These are phyloP conservation scores for Solanum sitiens DNA, from an alignment of 257 asterid species.

Conservation along the genomic window DNA sequence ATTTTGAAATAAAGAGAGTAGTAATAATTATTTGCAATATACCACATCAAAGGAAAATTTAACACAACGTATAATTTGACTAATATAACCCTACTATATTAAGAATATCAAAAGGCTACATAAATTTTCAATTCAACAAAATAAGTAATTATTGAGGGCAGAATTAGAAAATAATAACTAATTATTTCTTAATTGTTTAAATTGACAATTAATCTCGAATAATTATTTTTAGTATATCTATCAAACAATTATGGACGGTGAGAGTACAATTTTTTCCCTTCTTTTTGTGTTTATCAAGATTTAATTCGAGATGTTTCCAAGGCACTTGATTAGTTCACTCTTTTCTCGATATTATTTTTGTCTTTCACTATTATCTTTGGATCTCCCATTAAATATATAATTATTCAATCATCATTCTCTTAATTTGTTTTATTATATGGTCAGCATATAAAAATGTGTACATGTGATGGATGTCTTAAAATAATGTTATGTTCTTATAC, in stretches of 20 bases:
- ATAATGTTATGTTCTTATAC: background rate
- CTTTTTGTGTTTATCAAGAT: too few species aligned
- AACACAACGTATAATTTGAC: too few species aligned
- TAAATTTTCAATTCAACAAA: too few species aligned
- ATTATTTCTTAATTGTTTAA: too few species aligned
- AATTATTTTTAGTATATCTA: too few species aligned
- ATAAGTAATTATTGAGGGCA: too few species aligned
- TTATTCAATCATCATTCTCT: constrained; percentile 22
- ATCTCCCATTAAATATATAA: constrained; percentile 16
- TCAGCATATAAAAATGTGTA: background rate
- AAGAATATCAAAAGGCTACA: too few species aligned
- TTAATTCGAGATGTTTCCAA: constrained; percentile 17
- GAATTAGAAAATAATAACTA: too few species aligned
- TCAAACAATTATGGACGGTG: too few species aligned
- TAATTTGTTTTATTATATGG: background rate
- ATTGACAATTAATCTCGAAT: too few species aligned
- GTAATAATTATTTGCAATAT: background rate
- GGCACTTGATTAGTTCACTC: constrained; percentile 27
- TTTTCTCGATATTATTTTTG: constrained; percentile 35
- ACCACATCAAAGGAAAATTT: background rate
- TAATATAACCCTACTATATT: too few species aligned
- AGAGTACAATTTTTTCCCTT: too few species aligned
- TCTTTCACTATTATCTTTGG: constrained; percentile 29
- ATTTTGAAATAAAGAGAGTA: background rate
- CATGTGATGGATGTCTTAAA: background rate